Evolutionary conservation across 192 early-diverging fungal genomes (phyloP), one percentile per base, ranked within the genome.

Genomic region (Funneliformis geosporum): DNA sequence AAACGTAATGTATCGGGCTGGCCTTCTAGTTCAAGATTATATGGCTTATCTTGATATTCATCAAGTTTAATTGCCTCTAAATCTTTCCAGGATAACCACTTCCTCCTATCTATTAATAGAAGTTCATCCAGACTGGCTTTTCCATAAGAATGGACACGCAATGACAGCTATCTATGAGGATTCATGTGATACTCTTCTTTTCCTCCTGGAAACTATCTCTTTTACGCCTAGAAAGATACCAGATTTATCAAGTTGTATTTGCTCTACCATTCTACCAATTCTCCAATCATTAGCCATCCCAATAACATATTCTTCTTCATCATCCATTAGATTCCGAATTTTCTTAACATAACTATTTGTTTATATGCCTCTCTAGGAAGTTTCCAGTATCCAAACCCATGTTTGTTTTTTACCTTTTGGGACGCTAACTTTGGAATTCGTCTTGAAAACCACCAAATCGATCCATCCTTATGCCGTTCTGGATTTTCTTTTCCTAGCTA

Each of bases 301-400:
- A 66, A 66, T 66, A 66, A 66, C 28, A 66, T 66, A 66, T 33
- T 66, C 11, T 16, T 66, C 28, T 14, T 38, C 11, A 66, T 66
- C 28, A 66, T 66, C 11, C 12, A 66, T 66, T 3, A 66, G 28
- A 38, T 66, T 14, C 14, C 1, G 11, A 66, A 66, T 38, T 66
- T 66, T 66, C 14, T 66, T 66, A 47, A 10, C 28, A 66, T 66
- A 66, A 28, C 12, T 38, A 66, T 27, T 28, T 66, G 28, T 40
- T 66, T 66, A 66, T 66, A 12, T 66, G 33, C 23, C 4, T 40
- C 28, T 28, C 23, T 33, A 66, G 11, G 4, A 66, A 66, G 65
- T 40, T 66, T 40, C 33, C 11, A 66, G 4, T 66, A 66, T 0
- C 12, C 2, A 66, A 28, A 66, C n/a, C 12, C 11, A 66, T 66